Base-by-base conservation (phyloP, 805 yeast species). In the Wickerhamiella occidentalis region DNA sequence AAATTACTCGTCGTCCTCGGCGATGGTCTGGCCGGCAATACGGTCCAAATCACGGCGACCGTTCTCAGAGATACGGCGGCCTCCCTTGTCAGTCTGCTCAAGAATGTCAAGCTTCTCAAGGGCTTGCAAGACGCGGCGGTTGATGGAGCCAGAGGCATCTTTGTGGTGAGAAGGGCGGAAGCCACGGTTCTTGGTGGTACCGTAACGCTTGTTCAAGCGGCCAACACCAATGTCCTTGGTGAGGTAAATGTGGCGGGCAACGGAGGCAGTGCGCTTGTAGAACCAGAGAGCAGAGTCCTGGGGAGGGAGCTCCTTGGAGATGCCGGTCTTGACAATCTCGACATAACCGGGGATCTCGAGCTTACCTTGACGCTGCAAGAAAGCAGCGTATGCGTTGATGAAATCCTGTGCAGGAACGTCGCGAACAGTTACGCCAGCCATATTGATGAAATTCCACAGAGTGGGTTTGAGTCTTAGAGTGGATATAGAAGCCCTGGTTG, bases 11-110 rank as follows among this genome's bases (percentile, higher is more conserved):
- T 56, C 56, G 69, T 84, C 94, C 68, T 79, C 80, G 77, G 87
- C 95, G 73, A 85, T 80, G 72, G 95, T 86, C 78, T 87, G 95
- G 73, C 95, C 95, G 70, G 97, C 97, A 74, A 90, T 90, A 82
- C 99, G 96, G 79, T 92, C 99, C 78, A 92, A 84, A 79, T 92
- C 99, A 85, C 98, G 88, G 79, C 90, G 97, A 73, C 99, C 99
- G 77, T 87, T 85, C 72, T 86, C 96, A 59, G 96, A 83, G 81
- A 92, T 86, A 76, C 88, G 86, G 82, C 98, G 92, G 75, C 98
- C 98, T 73, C 96, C 96, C 38, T 33, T 33, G 19, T 87, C 85
- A 70, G 95, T 80, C 72, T 83, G 78, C 78, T 90, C 98, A 65
- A 92, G 77, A 64, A 92, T 86, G 73, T 97, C 97, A 61, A 92